Evolutionary conservation across 2,329 filamentous ascomycete genomes (phyloP), one percentile per base, ranked within the genome.

Genomic region (Verticillium albo-atrum): DNA sequence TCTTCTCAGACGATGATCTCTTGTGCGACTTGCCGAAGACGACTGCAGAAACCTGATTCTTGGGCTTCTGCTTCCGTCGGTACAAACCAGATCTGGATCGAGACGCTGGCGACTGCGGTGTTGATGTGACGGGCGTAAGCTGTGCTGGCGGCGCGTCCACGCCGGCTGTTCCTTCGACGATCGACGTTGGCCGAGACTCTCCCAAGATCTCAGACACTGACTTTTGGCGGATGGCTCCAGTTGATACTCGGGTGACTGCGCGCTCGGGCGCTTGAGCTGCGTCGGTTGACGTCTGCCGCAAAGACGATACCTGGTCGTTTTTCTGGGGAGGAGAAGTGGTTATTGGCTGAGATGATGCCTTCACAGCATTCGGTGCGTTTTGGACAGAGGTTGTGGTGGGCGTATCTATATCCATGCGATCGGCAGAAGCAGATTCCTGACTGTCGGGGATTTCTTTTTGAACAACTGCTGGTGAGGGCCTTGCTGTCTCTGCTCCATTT

Each of bases 141-240:
- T 75, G 75, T 42, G 68, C 71, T 23, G 74, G 67, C 25, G 69
- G 58, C 20, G 61, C 65, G 35, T 73, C 72, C 27, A 63, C 63
- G 6, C 61, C 63, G 10, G 67, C 63, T 34, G 64, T 63, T 59
- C 71, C 75, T 17, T 81, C 78, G 7, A 47, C 70, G 69, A 50
- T 68, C 64, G 67, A 3, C 32, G 69, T 68, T 42, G 68, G 75
- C 47, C 83, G 79, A 20, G 79, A 81, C 61, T 85, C 86, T 57
- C 85, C 87, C 6, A 91, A 77, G 50, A 91, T 89, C 70, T 91
- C 89, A 20, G 85, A 88, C 4, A 90, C 87, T 5, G 88, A 90
- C 68, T 90, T 91, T 57, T 89, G 85, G 62, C 85, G 81, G 65
- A 91, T 85, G 3, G 87, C 85, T 50, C 88, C 89, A 10, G 89